phyloP scores from a whole-genome alignment of 2,329 filamentous ascomycete species.

The Emmonsiellopsis sp. region DNA sequence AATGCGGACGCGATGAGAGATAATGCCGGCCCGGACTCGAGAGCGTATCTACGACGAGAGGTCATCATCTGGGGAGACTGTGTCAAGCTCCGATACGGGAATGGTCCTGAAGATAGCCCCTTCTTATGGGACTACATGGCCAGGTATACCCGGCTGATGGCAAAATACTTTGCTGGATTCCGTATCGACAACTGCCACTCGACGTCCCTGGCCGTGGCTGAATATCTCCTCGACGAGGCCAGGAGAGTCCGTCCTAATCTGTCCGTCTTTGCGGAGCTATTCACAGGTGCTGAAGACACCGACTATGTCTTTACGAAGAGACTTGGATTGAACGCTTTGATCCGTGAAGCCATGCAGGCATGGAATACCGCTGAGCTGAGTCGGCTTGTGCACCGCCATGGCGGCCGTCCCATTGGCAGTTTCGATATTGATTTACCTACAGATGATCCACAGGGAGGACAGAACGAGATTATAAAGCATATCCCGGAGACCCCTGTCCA shows the following conservation, averaged over 20 bases:
- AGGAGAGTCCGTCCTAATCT: constrained; percentile 76
- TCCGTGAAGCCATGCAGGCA: constrained; percentile 96
- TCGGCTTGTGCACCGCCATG: constrained; percentile 84
- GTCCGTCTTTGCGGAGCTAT: constrained; percentile 89
- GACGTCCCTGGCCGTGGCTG: constrained; percentile 86
- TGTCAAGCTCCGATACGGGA: constrained; percentile 89
- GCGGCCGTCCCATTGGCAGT: constrained; percentile 88
- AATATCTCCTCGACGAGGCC: constrained; percentile 92
- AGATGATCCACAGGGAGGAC: constrained; percentile 39
- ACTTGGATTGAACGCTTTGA: constrained; percentile 81
- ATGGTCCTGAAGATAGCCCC: constrained; percentile 70
- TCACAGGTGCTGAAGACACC: constrained; percentile 90
- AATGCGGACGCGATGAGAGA: constrained; percentile 89
- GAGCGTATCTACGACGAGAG: constrained; percentile 89
- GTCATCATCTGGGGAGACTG: constrained; percentile 99
- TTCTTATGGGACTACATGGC: constrained; percentile 96
- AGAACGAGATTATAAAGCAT: constrained; percentile 59
- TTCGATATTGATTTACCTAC: constrained; percentile 88
- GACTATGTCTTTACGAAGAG: constrained; percentile 94
- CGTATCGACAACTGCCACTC: constrained; percentile 98
- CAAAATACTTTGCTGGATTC: constrained; percentile 90
- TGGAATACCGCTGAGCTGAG: constrained; percentile 94
- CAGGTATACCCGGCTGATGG: constrained; percentile 81
- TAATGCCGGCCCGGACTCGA: constrained; percentile 81
- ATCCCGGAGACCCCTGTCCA: constrained; percentile 86